These are phyloP conservation scores for Ophiostoma ips DNA, from an alignment of 2,329 filamentous ascomycete species.

Conservation along the genomic window DNA sequence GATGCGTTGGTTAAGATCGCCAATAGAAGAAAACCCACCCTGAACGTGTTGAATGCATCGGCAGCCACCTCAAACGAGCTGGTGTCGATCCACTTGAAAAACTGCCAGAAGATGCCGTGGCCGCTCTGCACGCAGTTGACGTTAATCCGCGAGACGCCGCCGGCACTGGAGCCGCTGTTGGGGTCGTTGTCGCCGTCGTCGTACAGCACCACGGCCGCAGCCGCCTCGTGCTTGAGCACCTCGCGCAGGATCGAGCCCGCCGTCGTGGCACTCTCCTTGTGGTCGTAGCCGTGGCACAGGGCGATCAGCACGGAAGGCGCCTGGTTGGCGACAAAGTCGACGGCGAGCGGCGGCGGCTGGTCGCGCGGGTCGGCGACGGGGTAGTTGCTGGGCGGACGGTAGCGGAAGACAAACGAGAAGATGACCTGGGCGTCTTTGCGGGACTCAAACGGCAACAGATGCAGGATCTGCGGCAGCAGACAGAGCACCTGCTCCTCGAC, in stretches of 20 bases:
- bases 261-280: constrained; percentile 80
- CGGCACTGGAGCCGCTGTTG: constrained; percentile 46
- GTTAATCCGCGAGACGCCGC: constrained; percentile 65
- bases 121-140: constrained; percentile 62
- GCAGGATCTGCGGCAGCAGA: constrained; percentile 67
- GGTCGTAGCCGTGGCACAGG: constrained; percentile 77
- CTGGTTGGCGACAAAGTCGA: constrained; percentile 78
- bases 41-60: constrained; percentile 94
- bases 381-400: constrained; percentile 46
- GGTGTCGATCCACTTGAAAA: constrained; percentile 95
- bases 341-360: constrained; percentile 63
- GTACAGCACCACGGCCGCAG: constrained; percentile 82
- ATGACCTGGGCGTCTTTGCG: constrained; percentile 93
- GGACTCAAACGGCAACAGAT: constrained; percentile 83
- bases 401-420: constrained; percentile 88
- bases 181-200: constrained; percentile 59
- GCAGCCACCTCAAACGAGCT: constrained; percentile 93
- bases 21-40: constrained; percentile 39
- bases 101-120: constrained; percentile 84
- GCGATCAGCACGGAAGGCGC: constrained; percentile 78
- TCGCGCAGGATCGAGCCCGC: constrained; percentile 84
- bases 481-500: constrained; percentile 81
- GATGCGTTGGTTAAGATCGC: not conserved
- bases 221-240: constrained; percentile 76
- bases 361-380: constrained; percentile 18